Conservation (phyloP, 2,329 filamentous ascomycete species). For the Talaromyces funiculosus region DNA sequence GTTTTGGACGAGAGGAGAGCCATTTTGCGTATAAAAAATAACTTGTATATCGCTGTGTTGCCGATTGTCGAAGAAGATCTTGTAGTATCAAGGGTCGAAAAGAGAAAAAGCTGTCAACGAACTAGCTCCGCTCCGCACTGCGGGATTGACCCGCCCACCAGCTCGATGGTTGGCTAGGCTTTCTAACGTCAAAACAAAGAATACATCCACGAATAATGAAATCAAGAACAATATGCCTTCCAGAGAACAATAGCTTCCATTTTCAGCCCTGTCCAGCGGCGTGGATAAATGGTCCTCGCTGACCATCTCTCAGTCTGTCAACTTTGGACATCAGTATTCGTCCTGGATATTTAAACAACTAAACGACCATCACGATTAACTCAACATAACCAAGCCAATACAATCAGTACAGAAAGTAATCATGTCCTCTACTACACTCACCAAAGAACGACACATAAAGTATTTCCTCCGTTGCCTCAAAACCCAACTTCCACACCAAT, state of each 20-base stretch:
- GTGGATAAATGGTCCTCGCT: background rate
- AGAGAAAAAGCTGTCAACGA: background rate
- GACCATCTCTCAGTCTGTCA: background rate
- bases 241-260: conserved; percentile 10
- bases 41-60: background rate
- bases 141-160: background rate
- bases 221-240: background rate
- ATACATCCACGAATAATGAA: background rate
- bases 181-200: background rate
- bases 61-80: background rate
- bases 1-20: conserved; percentile 72
- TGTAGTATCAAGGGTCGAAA: background rate
- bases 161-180: background rate
- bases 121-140: background rate
- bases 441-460: conserved; percentile 65
- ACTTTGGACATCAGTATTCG: background rate
- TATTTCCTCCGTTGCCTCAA: conserved; percentile 91
- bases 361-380: no score
- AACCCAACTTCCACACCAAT: conserved; percentile 71
- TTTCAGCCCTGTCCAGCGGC: background rate
- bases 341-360: background rate
- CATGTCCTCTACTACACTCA: conserved; percentile 27
- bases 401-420: background rate
- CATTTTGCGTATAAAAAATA: conserved; percentile 51
- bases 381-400: background rate